A percentile compares a stretch with the other conserved stretches of the same genome.
These are phyloP conservation scores for Cornus suecica DNA, from an alignment of 148 eudicot species.

Conservation along the genomic window DNA sequence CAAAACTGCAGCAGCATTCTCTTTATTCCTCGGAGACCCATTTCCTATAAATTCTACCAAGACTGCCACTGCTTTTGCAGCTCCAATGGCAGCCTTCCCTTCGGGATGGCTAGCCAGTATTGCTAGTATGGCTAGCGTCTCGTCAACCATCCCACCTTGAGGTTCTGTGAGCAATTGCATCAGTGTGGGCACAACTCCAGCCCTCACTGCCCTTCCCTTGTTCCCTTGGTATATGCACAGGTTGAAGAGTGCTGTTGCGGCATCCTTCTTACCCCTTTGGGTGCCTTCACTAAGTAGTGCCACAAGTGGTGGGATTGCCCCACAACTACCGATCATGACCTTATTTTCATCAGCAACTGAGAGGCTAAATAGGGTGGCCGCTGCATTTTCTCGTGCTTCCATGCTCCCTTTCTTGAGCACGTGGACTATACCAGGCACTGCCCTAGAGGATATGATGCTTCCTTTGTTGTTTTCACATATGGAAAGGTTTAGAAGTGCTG, in stretches of 20 bases:
- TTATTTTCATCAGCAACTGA: conserved; percentile 92
- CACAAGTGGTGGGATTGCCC: conserved; percentile 91
- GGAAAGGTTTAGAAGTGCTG: conserved; percentile 90
- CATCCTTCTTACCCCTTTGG: conserved; percentile 91
- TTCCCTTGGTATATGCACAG: conserved; percentile 91
- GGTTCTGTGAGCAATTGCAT: conserved; percentile 76
- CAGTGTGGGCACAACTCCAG: conserved; percentile 73
- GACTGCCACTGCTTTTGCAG: conserved; percentile 73
- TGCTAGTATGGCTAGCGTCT: conserved; percentile 82
- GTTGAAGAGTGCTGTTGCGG: conserved; percentile 93
- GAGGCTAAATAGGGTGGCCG: conserved; percentile 87
- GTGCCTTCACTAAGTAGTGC: conserved; percentile 73
- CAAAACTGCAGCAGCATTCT: conserved; percentile 88
- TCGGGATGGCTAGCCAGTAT: conserved; percentile 84
- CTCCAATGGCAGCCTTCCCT: conserved; percentile 75
- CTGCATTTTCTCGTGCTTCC: conserved; percentile 94
- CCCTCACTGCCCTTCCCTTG: conserved; percentile 87
- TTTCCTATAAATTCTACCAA: conserved; percentile 69
- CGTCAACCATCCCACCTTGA: conserved; percentile 84
- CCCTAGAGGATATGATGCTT: conserved; percentile 60
- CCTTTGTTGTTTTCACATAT: conserved; percentile 88
- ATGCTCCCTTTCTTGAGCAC: conserved; percentile 82
- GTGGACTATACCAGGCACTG: conserved; percentile 78
- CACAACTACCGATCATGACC: conserved; percentile 68
- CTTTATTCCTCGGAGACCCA: conserved; percentile 94